Evolutionary conservation across 2,329 filamentous ascomycete species (phyloP).

Genomic region (Teratosphaeria epicoccoides): DNA sequence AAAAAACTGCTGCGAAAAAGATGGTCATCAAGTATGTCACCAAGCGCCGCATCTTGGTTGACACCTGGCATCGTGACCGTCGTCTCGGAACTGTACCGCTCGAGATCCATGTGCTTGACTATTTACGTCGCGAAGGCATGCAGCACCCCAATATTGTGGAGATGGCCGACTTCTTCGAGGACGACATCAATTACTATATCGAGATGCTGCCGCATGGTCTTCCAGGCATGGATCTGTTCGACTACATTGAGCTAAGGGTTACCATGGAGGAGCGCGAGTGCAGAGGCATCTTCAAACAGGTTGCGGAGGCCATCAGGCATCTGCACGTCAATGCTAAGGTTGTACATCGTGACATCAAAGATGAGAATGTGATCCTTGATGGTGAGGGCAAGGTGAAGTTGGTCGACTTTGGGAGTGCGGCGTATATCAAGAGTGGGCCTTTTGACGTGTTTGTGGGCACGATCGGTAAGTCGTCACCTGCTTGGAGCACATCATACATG

Average conservation of each 20-base stretch:
- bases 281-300: constrained; percentile 88
- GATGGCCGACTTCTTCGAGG: constrained; percentile 62
- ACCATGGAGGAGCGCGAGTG: constrained; percentile 96
- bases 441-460: constrained; percentile 99
- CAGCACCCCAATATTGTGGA: constrained; percentile 57
- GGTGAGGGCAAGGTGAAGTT: constrained; percentile 92
- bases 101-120: constrained; percentile 95
- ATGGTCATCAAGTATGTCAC: constrained; percentile 97
- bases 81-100: constrained; percentile 87
- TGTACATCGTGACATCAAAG: constrained; percentile 96
- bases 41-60: constrained; percentile 89
- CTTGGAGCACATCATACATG: neutral
- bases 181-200: constrained; percentile 92
- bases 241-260: constrained; percentile 91
- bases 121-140: constrained; percentile 62
- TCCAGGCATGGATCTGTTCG: constrained; percentile 96
- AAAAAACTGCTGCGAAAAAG: constrained; percentile 59
- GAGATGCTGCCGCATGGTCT: constrained; percentile 94
- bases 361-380: constrained; percentile 94
- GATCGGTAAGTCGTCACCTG: constrained; percentile 57
- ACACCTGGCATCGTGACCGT: constrained; percentile 95
- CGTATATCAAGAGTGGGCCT: constrained; percentile 95
- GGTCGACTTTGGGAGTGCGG: constrained; percentile 95
- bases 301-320: constrained; percentile 80
- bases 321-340: constrained; percentile 83